Evolutionary conservation across 768 basidiomycete genomes (phyloP), one percentile per base, ranked within the genome.

Genomic region (Termitomyces sp.): DNA sequence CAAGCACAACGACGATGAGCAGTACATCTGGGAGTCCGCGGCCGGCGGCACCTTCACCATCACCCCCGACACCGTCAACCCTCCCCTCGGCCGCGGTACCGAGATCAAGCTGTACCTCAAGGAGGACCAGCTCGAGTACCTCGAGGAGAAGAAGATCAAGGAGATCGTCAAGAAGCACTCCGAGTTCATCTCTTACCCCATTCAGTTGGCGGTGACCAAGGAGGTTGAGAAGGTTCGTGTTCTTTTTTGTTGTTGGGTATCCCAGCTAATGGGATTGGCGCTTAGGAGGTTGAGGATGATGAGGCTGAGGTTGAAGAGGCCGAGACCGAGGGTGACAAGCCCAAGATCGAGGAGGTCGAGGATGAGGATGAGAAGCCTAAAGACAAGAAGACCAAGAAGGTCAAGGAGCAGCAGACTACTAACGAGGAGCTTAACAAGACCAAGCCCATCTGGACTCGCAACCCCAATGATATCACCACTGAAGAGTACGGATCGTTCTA

Each of bases 11-110:
- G 96, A 98, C 69, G 96, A 98, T 74, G 97, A 98, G 79, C 96
- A 98, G 77, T 98, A 99, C 81, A 95, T 99, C 77, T 99, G 96
- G 97, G 96, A 99, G 83, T 99, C 96, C n/a, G 90, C 97, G 63
- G 96, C 96, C 35, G 97, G 96, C 72, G 97, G 96, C 58, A 99
- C 96, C 55, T 99, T 98, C 82, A 98, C 97, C 70, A 97, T 99
- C 79, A 97, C 95, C 51, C 88, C 79, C 59, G 96, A 98, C 75
- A 91, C 86, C 61, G 77, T 88, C 72, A 95, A 95, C 80, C 87
- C 89, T 26, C 83, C 91, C 64, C 84, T 99, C 58, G 93, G 91
- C 59, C 95, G 97, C 72, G 96, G 97, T 77, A 88, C 91, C 51
- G 92, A 96, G 76, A 84, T 96, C 68, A 88, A 88, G 64, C 87